Base-by-base conservation (phyloP, 352 stramenopile genomes). In the Phytophthora pisi region DNA sequence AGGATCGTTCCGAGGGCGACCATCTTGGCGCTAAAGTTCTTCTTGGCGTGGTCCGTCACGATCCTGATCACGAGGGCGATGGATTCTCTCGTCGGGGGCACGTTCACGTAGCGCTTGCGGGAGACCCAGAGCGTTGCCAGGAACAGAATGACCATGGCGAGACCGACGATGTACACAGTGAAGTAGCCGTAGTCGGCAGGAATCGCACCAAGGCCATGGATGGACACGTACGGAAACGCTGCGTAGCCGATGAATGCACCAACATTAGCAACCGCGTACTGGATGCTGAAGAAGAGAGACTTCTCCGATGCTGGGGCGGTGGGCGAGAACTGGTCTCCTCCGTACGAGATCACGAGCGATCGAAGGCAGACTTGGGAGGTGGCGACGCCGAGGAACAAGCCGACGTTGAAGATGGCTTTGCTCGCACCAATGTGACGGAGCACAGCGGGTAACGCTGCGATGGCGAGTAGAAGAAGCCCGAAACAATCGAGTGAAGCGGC, bases 281-380 rank as follows among this genome's bases (percentile, higher is more conserved):
- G 23, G 46, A 52, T 52, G 23, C 46, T 52, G 46, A 52, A 52
- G 24, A 52, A 30, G 23, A 50, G 18, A 13, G n/a, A 50, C 18
- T 50, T 50, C 5, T 26, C 42, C n/a, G 42, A 26, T 26, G n/a
- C 16, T 4, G 42, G 42, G 8, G n/a, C 42, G n/a, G 42, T 49
- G 42, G 42, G 42, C 42, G 16, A 28, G 26, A 49, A 49, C n/a
- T 49, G 42, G 42, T 46, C 38, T 18, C 38, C 38, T 18, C 38
- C 38, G 38, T 45, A 45, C 38, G 38, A 45, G 16, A 45, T 45
- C 38, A 46, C 38, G 15, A 46, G 38, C 13, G 38, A 46, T 5
- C 38, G 38, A 46, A 46, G 38, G 5, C 38, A 46, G 15, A 46
- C 38, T 46, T 46, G 38, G 15, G 38, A 46, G 38, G 15, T 46